These are phyloP conservation scores for Mrakia frigida DNA, from an alignment of 768 basidiomycete species.

Conservation along the genomic window DNA sequence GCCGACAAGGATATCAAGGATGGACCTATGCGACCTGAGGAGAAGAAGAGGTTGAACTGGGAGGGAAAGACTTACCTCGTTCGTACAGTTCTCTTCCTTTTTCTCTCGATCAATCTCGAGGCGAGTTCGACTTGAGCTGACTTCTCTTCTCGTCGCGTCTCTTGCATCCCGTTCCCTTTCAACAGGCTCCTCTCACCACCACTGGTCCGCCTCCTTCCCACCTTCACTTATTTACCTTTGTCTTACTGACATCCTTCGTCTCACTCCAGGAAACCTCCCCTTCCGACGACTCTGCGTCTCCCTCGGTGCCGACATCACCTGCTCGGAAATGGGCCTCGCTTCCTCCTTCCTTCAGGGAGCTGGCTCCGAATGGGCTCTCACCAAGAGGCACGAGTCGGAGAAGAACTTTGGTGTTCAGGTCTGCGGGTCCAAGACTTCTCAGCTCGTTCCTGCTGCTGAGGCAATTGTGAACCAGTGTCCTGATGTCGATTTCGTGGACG, in stretches of 20 bases:
- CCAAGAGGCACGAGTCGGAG: conserved; percentile 67
- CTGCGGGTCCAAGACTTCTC: conserved; percentile 76
- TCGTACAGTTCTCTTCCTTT: conserved; percentile 36
- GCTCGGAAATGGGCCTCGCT: conserved; percentile 81
- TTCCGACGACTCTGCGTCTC: conserved; percentile 83
- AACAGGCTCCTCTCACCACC: conserved; percentile 30
- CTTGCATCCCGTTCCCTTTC: too few relatives aligned
- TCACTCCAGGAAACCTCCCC: conserved; percentile 53
- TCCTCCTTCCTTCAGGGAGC: conserved; percentile 81
- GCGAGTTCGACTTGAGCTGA: not conserved
- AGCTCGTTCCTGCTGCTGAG: conserved; percentile 73
- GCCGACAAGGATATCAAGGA: conserved; percentile 52
- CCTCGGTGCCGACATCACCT: conserved; percentile 89
- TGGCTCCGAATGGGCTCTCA: conserved; percentile 80
- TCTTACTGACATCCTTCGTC: not conserved
- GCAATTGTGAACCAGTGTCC: conserved; percentile 64
- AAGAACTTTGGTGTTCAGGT: conserved; percentile 83
- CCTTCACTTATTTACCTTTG: not conserved
- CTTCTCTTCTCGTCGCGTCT: not conserved
- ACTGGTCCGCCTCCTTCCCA: conserved; percentile 1
- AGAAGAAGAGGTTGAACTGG: conserved; percentile 87
- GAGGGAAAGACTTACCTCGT: conserved; percentile 82
- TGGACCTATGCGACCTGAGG: conserved; percentile 61
- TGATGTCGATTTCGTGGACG: conserved; percentile 80
- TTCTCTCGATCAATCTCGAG: not conserved